A percentile compares a stretch with the other conserved stretches of the same genome.
These are phyloP conservation scores for Persicaria maculosa DNA, from an alignment of 148 eudicot genomes.

Conservation along the genomic window DNA sequence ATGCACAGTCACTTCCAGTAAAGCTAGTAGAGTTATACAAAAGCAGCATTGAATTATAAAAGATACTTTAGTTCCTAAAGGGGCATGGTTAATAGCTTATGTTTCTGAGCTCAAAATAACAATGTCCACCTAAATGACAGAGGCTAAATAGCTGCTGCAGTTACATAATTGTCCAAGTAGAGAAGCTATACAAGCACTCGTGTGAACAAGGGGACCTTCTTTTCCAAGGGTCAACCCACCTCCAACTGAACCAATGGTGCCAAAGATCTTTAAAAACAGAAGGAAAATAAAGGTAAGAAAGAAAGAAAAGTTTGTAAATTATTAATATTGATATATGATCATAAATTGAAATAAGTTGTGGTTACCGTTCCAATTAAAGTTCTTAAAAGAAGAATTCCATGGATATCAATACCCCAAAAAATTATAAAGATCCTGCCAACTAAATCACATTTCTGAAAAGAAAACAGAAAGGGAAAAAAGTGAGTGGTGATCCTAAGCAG, in stretches of 20 bases:
- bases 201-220: conserved; percentile 99
- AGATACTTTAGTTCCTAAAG: too few species aligned
- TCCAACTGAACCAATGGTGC: conserved; percentile 98
- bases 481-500: background rate
- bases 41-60: too few species aligned
- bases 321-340: background rate
- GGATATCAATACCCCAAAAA: conserved; percentile 79
- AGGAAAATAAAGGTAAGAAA: background rate
- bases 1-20: too few species aligned
- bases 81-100: background rate
- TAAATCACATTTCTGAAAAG: background rate
- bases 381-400: conserved; percentile 88
- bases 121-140: background rate
- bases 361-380: conserved; percentile 90
- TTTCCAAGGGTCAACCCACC: conserved; percentile 98
- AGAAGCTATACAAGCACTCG: conserved; percentile 99
- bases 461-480: background rate
- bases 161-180: conserved; percentile 83
- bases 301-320: background rate
- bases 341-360: conserved; percentile 11
- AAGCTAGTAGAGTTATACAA: too few species aligned
- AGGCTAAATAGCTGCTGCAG: background rate
- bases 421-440: background rate
- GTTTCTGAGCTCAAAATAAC: background rate
- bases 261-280: conserved; percentile 55